These are phyloP conservation scores for Podospora comata DNA, from an alignment of 495 filamentous ascomycete species.

Conservation along the genomic window DNA sequence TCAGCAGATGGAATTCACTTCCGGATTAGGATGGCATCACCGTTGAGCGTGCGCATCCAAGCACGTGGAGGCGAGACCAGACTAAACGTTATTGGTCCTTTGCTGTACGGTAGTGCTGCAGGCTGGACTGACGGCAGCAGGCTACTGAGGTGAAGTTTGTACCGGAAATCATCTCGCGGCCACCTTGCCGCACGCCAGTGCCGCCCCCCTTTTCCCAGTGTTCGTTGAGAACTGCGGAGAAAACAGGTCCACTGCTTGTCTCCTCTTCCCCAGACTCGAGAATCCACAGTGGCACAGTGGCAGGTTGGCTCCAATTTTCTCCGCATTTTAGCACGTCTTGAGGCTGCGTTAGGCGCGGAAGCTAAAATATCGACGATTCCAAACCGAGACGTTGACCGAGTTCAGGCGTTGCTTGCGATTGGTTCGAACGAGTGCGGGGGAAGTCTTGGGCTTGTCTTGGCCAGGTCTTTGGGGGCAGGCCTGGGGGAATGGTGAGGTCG, in stretches of 20 bases:
- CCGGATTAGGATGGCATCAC: neutral
- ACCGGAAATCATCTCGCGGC: constrained; percentile 1
- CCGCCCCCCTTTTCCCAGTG: neutral
- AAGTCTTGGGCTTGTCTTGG: constrained; percentile 7
- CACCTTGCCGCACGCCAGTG: neutral
- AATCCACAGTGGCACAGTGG: neutral
- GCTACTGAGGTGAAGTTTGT: neutral
- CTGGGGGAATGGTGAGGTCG: neutral
- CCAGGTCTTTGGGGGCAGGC: neutral
- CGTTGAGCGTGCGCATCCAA: neutral
- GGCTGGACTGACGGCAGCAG: neutral
- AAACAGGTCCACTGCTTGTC: neutral
- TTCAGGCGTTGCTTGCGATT: constrained; percentile 22
- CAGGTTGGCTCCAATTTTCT: neutral
- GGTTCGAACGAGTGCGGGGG: neutral
- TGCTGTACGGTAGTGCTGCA: neutral
- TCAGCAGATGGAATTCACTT: neutral
- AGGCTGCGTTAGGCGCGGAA: neutral
- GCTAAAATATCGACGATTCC: neutral
- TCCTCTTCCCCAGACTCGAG: neutral
- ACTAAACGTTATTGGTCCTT: neutral
- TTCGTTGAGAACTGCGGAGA: constrained; percentile 3
- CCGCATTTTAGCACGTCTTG: constrained; percentile 5
- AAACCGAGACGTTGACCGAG: constrained; percentile 14
- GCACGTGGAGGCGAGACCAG: neutral